Evolutionary conservation across 2,329 filamentous ascomycete genomes (phyloP).

Genomic region (Venturia oleaginea): DNA sequence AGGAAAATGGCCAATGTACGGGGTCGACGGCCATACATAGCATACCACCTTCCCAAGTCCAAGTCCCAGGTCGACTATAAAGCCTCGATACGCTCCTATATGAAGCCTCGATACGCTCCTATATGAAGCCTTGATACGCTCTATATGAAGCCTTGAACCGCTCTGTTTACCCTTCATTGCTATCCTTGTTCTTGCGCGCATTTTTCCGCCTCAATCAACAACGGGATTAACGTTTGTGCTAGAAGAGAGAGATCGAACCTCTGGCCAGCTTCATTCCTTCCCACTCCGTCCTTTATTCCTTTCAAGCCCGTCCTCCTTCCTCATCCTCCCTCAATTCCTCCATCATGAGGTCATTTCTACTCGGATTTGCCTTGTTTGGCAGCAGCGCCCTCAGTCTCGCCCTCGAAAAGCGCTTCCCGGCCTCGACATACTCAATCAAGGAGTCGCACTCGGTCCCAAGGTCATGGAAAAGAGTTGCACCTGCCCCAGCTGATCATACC

Average conservation of each 20-base stretch:
- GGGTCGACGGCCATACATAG: too few species aligned
- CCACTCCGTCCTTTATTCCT: neutral
- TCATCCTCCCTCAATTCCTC: too few species aligned
- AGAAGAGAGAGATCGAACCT: neutral
- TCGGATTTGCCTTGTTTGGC: neutral
- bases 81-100: too few species aligned
- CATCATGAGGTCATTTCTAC: neutral
- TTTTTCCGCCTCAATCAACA: neutral
- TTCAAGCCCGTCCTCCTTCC: neutral
- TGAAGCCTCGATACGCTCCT: too few species aligned
- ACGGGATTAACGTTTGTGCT: neutral
- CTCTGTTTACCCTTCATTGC: neutral
- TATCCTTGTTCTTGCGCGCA: neutral
- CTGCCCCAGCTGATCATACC: constrained; percentile 39
- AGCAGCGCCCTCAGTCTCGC: neutral
- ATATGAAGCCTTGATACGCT: too few species aligned
- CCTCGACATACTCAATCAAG: constrained; percentile 41
- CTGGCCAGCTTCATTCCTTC: too few species aligned
- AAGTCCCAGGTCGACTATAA: neutral
- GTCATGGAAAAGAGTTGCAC: constrained; percentile 40
- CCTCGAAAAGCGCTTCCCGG: neutral
- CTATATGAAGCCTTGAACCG: neutral
- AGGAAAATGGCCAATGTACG: too few species aligned
- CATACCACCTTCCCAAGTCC: neutral
- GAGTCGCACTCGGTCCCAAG: constrained; percentile 45